Percentiles rank a stretch among this genome's conserved stretches.
phyloP scores from a whole-genome alignment of 495 filamentous ascomycete genomes.

The Penicillium tannophilum region DNA sequence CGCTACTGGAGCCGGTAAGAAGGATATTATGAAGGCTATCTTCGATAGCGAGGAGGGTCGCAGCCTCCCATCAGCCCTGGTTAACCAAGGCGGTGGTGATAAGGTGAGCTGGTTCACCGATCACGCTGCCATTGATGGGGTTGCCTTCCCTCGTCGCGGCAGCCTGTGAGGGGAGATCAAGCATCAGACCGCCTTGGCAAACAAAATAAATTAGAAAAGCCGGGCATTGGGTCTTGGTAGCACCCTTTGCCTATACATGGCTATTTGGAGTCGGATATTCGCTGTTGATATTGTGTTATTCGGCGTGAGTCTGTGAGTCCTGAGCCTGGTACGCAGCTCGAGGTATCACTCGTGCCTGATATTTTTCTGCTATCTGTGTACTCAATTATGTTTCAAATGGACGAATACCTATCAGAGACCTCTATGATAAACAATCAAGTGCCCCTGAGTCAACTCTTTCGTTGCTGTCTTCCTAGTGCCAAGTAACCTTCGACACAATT shows the following conservation, averaged over 20 bases:
- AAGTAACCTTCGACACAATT: background rate
- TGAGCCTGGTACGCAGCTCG: background rate
- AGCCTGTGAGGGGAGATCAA: constrained; percentile 4
- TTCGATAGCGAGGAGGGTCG: constrained; percentile 78
- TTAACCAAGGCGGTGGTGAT: constrained; percentile 80
- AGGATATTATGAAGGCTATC: constrained; percentile 87
- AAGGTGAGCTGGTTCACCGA: constrained; percentile 97
- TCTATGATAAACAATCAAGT: background rate
- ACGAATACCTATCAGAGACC: background rate
- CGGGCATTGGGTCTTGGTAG: background rate
- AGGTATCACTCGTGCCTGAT: background rate
- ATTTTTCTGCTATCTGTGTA: background rate
- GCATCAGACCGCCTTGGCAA: background rate
- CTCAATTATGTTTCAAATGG: background rate
- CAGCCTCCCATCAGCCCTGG: constrained; percentile 77
- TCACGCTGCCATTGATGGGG: constrained; percentile 75
- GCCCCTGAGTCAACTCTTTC: background rate
- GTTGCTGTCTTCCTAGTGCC: background rate
- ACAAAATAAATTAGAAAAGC: background rate
- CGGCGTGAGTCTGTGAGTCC: background rate
- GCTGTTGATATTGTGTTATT: background rate
- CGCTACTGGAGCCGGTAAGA: constrained; percentile 85
- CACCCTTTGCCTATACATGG: background rate
- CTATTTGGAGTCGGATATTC: background rate
- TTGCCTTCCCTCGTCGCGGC: constrained; percentile 69